Base-by-base conservation (phyloP, 352 stramenopile genomes). In the Saprolegnia parasitica region DNA sequence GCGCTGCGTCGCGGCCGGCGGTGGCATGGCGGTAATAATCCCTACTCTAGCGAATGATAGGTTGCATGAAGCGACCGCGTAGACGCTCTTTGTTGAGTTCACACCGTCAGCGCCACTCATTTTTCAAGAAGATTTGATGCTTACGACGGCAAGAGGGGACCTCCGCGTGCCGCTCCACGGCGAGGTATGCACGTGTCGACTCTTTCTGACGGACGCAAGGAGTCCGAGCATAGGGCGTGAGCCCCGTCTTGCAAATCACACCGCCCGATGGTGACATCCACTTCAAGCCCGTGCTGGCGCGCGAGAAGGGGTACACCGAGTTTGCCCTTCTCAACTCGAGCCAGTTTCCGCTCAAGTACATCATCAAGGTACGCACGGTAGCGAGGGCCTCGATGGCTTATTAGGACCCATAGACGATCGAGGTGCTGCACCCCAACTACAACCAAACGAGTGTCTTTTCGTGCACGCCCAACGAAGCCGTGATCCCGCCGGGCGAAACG, bases 61-160 rank as follows among this genome's bases (percentile, higher is more conserved):
- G 4, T 18, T 64, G 9, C 20, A 4, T 40, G 6, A 21, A 4
- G 23, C 21, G 6, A 5, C 32, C 6, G 40, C 29, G 0, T 64
- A 76, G 40, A 64, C 32, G 0, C 15, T 80, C 4, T 21, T 66
- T 20, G 58, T 96, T 35, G 86, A 93, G 74, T 96, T 96, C 56
- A 71, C 75, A 8, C 89, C 89, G 13, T 61, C 58, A 4, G 68
- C 66, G 0, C 78, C 81, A 6, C 65, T 91, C 0, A 71, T 81
- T 15, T 93, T 89, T 58, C 73, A 88, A 26, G 88, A 96, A 56
- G 83, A 91, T 8, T 74, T 96, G 18, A 78, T 86, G 35, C 47
- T 96, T 5, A 71, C 55, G 11, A 82, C 73, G 15, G 20, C 68
- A 1, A 55, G 71, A 21, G 74, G 80, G 0, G 50, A 74, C 16